A percentile compares a stretch with the other conserved stretches of the same genome.
phyloP scores from a whole-genome alignment of 345 rosid genomes.

The Xanthoceras sorbifolium region DNA sequence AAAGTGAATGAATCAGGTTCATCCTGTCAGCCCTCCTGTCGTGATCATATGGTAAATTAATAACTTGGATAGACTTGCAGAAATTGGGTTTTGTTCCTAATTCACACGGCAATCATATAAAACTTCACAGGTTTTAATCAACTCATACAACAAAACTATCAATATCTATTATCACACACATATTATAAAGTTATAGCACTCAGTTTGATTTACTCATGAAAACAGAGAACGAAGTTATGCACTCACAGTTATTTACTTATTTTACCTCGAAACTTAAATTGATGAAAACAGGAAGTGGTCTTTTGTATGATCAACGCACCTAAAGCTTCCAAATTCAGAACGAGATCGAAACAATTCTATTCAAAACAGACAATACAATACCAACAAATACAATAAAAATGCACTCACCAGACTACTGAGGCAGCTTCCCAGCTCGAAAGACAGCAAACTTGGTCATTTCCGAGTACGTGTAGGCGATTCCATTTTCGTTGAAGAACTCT shows the following conservation, averaged over 20 bases:
- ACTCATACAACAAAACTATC: background rate
- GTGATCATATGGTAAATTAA: background rate
- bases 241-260: background rate
- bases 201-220: background rate
- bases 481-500: conserved; percentile 57
- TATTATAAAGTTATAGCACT: background rate
- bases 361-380: background rate
- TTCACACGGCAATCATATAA: background rate
- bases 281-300: background rate
- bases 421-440: conserved; percentile 75
- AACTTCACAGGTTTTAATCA: background rate
- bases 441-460: conserved; percentile 74
- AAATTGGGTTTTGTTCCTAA: background rate
- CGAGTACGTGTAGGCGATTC: conserved; percentile 54
- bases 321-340: background rate
- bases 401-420: conserved; percentile 35
- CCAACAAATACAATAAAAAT: too few relatives aligned
- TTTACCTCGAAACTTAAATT: background rate
- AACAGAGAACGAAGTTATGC: background rate
- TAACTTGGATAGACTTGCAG: background rate
- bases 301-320: background rate
- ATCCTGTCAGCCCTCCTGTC: background rate
- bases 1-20: background rate
- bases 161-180: too few relatives aligned
- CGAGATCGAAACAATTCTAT: background rate